A percentile compares a stretch with the other conserved stretches of the same genome.
Conservation (phyloP, 2,329 filamentous ascomycete genomes). For the Penicillium sp. region DNA sequence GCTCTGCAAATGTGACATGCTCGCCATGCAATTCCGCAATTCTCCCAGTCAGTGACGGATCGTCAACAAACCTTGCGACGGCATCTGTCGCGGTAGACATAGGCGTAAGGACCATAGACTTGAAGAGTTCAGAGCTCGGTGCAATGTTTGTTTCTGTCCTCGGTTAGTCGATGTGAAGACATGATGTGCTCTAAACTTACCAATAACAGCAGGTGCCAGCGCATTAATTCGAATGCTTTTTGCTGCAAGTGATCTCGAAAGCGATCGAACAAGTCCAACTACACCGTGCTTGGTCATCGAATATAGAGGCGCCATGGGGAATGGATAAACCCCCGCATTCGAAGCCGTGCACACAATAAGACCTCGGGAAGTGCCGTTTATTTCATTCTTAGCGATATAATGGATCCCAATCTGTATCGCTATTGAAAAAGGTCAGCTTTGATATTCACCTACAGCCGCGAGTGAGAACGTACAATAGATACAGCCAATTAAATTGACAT, state of each 20-base stretch:
- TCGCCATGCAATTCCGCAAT: slow-evolving; percentile 59
- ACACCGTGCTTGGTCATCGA: slow-evolving; percentile 54
- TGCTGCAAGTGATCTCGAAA: slow-evolving; percentile 44
- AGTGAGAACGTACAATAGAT: slow-evolving; percentile 50
- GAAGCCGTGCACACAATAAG: slow-evolving; percentile 59
- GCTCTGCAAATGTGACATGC: slow-evolving; percentile 52
- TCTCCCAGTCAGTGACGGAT: slow-evolving; percentile 48
- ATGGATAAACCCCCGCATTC: slow-evolving; percentile 58
- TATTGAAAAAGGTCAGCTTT: slow-evolving; percentile 24
- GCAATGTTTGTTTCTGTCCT: slow-evolving; percentile 54
- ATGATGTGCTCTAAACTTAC: slow-evolving; percentile 32
- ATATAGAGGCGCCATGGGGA: slow-evolving; percentile 57
- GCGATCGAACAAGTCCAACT: slow-evolving; percentile 56
- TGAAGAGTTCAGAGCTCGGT: slow-evolving; percentile 50
- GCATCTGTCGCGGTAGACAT: slow-evolving; percentile 54
- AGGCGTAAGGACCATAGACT: slow-evolving; percentile 56
- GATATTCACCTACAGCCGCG: neutral
- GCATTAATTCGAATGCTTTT: slow-evolving; percentile 57
- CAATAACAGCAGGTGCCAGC: slow-evolving; percentile 55
- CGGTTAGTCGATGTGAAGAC: slow-evolving; percentile 22
- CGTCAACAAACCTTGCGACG: slow-evolving; percentile 47
- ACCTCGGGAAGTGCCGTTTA: slow-evolving; percentile 40
- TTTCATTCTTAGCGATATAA: slow-evolving; percentile 54
- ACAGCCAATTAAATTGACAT: slow-evolving; percentile 44
- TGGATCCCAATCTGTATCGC: slow-evolving; percentile 55